Base-by-base conservation (phyloP, 495 filamentous ascomycete genomes). In the Aspergillus steynii region DNA sequence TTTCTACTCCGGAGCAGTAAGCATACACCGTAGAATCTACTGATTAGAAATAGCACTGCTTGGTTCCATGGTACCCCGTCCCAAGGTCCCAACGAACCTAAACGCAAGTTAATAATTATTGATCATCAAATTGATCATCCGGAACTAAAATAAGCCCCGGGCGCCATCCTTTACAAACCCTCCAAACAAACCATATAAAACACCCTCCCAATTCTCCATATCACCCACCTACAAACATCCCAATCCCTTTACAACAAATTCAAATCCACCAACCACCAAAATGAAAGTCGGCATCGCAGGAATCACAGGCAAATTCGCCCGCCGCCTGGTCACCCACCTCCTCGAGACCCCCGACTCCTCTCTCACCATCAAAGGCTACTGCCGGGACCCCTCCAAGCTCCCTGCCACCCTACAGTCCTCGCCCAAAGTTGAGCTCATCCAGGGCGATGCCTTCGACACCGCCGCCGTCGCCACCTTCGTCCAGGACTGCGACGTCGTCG, bases 401-500 rank as follows among this genome's bases (percentile, higher is more conserved):
- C 55, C 59, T 14, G 56, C 45, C 8, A 12, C 15, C 20, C 31
- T 65, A 42, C 3, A 3, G 26, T 61, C 55, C 4, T 54, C 50
- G n/a, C 15, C 37, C 12, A n/a, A 56, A 25, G 53, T 65, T 4
- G 45, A 27, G 3, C 28, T 61, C 29, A 51, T 61, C 55, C 31
- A 65, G 28, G 63, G 63, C 2, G 52, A 65, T 15, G 55, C 59
- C 8, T 56, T 53, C n/a, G 46, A 62, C 49, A 10, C 25, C 0
- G 62, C 55, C n/a, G 47, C 55, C 1, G 31, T 67, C 8, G 20
- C n/a, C 37, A 32, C 29, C 9, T 64, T 69, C 49, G 53, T 53
- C 27, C 10, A 56, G 2, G 55, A 51, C 37, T 70, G 61, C 50
- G 59, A 65, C 20, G 74, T 77, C 1, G 63, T 72, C 15, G 66